These are phyloP conservation scores for Schizophyllum commune DNA, from an alignment of 1,284 basidiomycete genomes.

Conservation along the genomic window DNA sequence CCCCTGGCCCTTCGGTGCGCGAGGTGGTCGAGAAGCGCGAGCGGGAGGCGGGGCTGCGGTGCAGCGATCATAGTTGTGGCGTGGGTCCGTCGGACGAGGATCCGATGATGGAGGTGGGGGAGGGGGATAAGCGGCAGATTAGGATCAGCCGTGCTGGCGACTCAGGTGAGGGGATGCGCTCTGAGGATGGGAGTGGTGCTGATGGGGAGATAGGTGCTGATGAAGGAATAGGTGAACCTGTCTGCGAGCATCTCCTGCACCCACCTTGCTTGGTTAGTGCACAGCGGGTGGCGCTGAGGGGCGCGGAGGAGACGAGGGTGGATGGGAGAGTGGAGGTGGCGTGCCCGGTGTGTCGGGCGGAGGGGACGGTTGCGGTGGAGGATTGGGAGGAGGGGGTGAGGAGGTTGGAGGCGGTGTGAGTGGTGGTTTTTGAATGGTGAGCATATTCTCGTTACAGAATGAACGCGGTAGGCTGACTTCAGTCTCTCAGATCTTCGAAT, in stretches of 20 bases:
- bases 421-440: no score
- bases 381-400: slow-evolving; percentile 52
- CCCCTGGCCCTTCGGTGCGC: slow-evolving; percentile 57
- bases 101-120: slow-evolving; percentile 33
- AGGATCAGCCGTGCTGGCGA: slow-evolving; percentile 26
- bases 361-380: slow-evolving; percentile 44
- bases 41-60: slow-evolving; percentile 60
- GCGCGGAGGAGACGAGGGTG: slow-evolving; percentile 35
- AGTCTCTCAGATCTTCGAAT: no score
- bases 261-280: slow-evolving; percentile 65
- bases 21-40: slow-evolving; percentile 63
- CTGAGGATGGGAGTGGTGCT: no score
- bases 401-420: background rate
- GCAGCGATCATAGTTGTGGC: slow-evolving; percentile 62
- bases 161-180: slow-evolving; percentile 12
- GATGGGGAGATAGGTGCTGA: no score
- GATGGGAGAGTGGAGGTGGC: slow-evolving; percentile 44
- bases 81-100: slow-evolving; percentile 71
- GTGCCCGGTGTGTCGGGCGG: slow-evolving; percentile 59
- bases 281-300: slow-evolving; percentile 57
- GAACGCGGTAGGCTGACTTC: no score
- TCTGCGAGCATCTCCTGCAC: slow-evolving; percentile 60
- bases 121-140: slow-evolving; percentile 34
- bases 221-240: no score
- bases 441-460: no score